Evolutionary conservation across 177 flowering plant genomes (phyloP), one percentile per base, ranked within the genome.

Genomic region (Vitis hybrid): DNA sequence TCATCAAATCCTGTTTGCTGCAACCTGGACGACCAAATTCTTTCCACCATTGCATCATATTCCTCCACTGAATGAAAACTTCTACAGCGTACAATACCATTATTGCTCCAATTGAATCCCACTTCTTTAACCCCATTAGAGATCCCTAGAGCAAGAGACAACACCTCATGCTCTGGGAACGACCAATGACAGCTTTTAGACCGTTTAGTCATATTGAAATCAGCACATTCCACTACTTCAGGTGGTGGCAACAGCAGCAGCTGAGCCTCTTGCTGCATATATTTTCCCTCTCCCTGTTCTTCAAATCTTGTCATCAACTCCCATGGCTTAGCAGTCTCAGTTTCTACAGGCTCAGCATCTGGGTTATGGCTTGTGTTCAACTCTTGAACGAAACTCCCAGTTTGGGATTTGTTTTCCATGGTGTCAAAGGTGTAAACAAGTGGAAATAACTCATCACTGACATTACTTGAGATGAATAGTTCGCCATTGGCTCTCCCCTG

Each of bases 1-100:
- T 21, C 62, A 45, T 55, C 68, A n/a, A 21, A 58, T 18, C 55
- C 16, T 21, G 7, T 45, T 68, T 57, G 55, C 16, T 68, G 45
- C 5, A 10, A 22, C 49, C 53, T 71, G 1, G 67, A 51, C 45
- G n/a, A 21, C 58, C 18, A 59, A 3, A 52, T 51, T 31, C 51
- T 75, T 56, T 79, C 79, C 0, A 77, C 15, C 75, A 71, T 22
- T 13, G 68, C 68, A 63, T 82, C 82, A 31, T 64, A 82, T 55
- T 82, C 82, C 53, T 79, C 76, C 21, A 77, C 73, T 6, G 85
- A 77, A 62, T 85, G 83, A 29, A 85, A 77, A 61, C 88, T 85
- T 71, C 77, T 77, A 11, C 71, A 68, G n/a, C 76, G 71, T 10
- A 3, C 11, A 5, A 62, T 22, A 33, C 53, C 75, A 52, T 59